Conservation (phyloP, 2,329 filamentous ascomycete species). For the Pestalotiopsis sp. region DNA sequence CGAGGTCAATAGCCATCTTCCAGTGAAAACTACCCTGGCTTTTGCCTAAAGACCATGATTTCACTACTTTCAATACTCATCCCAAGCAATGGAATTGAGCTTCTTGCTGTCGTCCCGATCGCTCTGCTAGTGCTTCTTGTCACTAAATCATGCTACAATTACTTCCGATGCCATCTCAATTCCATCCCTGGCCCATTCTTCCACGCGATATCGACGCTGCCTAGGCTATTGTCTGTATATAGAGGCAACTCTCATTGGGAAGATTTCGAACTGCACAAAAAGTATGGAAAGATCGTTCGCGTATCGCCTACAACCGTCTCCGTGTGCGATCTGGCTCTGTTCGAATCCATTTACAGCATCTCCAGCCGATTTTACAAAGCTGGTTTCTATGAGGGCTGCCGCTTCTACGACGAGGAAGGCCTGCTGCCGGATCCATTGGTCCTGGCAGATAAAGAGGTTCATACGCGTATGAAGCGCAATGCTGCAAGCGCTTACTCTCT, state of each 20-base stretch:
- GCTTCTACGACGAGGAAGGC: conserved; percentile 17
- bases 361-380: conserved; percentile 12
- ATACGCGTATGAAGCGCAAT: conserved; percentile 15
- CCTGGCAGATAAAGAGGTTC: conserved; percentile 11
- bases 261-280: conserved; percentile 7
- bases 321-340: conserved; percentile 3
- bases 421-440: conserved; percentile 16
- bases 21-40: neutral
- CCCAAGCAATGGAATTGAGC: neutral
- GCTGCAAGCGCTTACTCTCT: conserved; percentile 16
- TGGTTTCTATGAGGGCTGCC: conserved; percentile 13
- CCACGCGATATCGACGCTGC: neutral
- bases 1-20: neutral
- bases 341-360: conserved; percentile 12
- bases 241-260: conserved; percentile 13
- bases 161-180: neutral
- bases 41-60: neutral
- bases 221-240: conserved; percentile 5
- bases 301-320: conserved; percentile 8
- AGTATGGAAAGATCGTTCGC: conserved; percentile 13
- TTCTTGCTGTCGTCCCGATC: neutral
- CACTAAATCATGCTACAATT: neutral
- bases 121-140: neutral
- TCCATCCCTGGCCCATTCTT: conserved; percentile 7
- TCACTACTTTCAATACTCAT: neutral